Evolutionary conservation across 2,329 filamentous ascomycete genomes (phyloP), one percentile per base, ranked within the genome.

Genomic region (Scytalidium lignicola): DNA sequence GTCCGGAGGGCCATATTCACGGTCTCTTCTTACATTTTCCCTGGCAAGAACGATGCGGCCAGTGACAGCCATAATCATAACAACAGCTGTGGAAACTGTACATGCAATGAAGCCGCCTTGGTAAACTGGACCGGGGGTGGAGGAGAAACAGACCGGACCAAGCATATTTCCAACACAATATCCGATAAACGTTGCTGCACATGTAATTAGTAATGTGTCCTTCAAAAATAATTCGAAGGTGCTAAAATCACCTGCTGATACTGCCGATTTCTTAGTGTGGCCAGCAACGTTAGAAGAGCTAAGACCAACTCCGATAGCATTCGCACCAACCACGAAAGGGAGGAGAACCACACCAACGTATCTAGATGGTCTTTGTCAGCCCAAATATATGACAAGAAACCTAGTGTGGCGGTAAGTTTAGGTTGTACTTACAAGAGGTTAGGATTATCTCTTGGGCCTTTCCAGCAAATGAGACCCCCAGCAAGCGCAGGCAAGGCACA

Each of bases 281-380:
- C 75, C 76, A 3, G 71, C 72, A 41, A 77, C 65, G 58, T 79
- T 80, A 79, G 59, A 90, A 79, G 15, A 90, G 69, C 32, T 37
- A 0, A 90, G 74, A 5, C 86, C 86, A 23, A 83, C 74, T 65
- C 84, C 77, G 32, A 80, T 82, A 8, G 75, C 65, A 29, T 73
- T 78, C 6, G 74, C 71, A 55, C 83, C 82, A 20, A 76, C 65
- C 8, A 90, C 75, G 0, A 80, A 83, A 76, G 90, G 85, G 48
- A 90, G 76, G 37, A 88, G 76, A 46, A 87, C 82, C 1, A 85
- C 89, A 46, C 86, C 86, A 43, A 86, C 63, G 59, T 37, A 37
- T n/a, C 32, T 37, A 15, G 87, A 86, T 1, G 83, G 86, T n/a
- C 79, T 83, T 12, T 20, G 13, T 37, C n/a, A 37, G 32, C 15